These are phyloP conservation scores for Chernovozyma aurita DNA, from an alignment of 1,139 yeast genomes.

Conservation along the genomic window DNA sequence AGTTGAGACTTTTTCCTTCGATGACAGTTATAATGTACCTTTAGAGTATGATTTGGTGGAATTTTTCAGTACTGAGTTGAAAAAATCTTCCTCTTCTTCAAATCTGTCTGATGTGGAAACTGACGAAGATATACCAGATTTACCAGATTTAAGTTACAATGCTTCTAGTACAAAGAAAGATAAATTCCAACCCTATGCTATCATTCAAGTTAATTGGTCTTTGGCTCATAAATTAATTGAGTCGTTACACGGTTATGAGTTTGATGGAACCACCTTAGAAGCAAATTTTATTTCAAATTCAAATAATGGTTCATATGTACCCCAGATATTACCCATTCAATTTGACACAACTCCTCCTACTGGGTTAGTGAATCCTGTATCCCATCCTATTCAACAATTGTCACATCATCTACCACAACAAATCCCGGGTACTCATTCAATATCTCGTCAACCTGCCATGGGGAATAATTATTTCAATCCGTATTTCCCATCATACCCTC, in stretches of 20 bases:
- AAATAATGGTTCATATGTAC: neutral
- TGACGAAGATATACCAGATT: neutral
- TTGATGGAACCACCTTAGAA: slow-evolving; percentile 18
- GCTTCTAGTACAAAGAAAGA: neutral
- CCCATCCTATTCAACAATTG: neutral
- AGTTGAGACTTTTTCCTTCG: neutral
- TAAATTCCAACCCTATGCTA: neutral
- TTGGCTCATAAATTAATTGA: slow-evolving; percentile 13
- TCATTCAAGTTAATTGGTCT: slow-evolving; percentile 4
- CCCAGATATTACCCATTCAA: neutral
- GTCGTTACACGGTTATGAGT: slow-evolving; percentile 23
- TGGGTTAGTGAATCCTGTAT: neutral
- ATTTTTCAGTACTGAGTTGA: neutral
- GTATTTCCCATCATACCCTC: neutral
- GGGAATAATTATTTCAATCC: neutral
- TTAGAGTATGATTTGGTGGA: neutral
- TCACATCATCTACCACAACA: neutral
- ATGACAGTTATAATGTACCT: neutral
- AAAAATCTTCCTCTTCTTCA: neutral
- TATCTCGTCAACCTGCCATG: neutral
- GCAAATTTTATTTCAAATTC: slow-evolving; percentile 8
- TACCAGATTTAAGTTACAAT: neutral
- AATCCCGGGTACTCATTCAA: neutral
- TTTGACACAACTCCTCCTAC: neutral
- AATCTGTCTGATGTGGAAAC: neutral